Conservation (phyloP, 495 filamentous ascomycete genomes). For the Lindgomyces ingoldianus region DNA sequence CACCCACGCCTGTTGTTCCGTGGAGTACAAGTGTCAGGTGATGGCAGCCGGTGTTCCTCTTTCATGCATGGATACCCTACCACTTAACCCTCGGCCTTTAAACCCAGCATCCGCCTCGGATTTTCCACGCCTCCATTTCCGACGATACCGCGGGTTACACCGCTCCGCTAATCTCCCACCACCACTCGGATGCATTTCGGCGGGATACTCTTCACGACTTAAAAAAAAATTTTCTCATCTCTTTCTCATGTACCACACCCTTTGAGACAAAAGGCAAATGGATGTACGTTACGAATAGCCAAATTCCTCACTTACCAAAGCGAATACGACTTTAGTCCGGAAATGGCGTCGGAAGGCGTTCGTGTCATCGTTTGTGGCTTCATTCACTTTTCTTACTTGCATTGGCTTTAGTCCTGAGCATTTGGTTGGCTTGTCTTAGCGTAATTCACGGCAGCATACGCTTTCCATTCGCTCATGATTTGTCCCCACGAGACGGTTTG, state of each 20-base stretch:
- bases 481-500: neutral
- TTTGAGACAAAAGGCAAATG: conserved; percentile 2
- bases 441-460: neutral
- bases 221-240: no score
- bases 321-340: no score
- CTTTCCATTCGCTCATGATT: neutral
- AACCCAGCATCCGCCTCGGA: conserved; percentile 5
- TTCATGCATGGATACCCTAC: conserved; percentile 38
- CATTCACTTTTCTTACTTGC: neutral
- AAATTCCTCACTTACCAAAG: neutral
- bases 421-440: neutral
- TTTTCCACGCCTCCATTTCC: neutral
- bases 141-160: conserved; percentile 22
- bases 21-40: conserved; percentile 24
- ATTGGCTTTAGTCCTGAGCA: neutral
- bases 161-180: conserved; percentile 6
- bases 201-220: no score
- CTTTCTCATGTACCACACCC: no score
- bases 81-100: conserved; percentile 18
- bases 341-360: no score
- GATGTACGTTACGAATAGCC: conserved; percentile 4
- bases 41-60: conserved; percentile 7
- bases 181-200: conserved; percentile 1
- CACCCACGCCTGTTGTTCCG: conserved; percentile 22
- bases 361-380: neutral